Evolutionary conservation across 192 early-diverging fungal genomes (phyloP), one percentile per base, ranked within the genome.

Genomic region (Rhizophagus clarus): DNA sequence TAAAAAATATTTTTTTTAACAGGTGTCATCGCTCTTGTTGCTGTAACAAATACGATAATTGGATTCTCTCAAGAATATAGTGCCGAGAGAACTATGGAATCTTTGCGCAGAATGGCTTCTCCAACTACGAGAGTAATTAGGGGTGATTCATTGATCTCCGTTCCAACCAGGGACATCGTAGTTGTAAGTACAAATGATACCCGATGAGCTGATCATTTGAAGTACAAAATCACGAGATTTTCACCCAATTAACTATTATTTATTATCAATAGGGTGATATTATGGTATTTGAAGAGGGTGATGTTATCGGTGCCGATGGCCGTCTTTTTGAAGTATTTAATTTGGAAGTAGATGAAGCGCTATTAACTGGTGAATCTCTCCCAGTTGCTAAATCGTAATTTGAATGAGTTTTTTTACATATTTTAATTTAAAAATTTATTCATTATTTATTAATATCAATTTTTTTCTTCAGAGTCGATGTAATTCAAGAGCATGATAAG

Each of bases 1-100:
- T n/a, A n/a, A n/a, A n/a, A n/a, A n/a, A n/a, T n/a, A n/a, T n/a
- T n/a, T n/a, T n/a, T n/a, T n/a, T n/a, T n/a, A n/a, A n/a, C n/a
- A n/a, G n/a, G n/a, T 20, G 93, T 98, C 42, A 91, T 96, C 51
- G 81, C 90, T 28, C 87, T 94, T 61, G 93, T 98, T 42, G 93
- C 95, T 63, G 82, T 92, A 45, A 81, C 95, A 75, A 98, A 98
- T 83, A 90, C 95, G 8, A 79, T 88, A n/a, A 95, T 99, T 80
- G 97, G 97, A 15, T 97, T 98, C 77, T 82, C 90, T 24, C 97
- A 99, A 87, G 97, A 99, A 81, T 98, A 90, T 86, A 92, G 94
- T 74, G 96, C 97, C 10, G 96, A 94, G 81, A 93, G 95, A 77
- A 96, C 97, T 12, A 91, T 99, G 92, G 96, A 99, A 79, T 94